Percentiles rank a stretch among this genome's conserved stretches.
These are phyloP conservation scores for Lactarius hengduanensis DNA, from an alignment of 768 basidiomycete species.

Conservation along the genomic window DNA sequence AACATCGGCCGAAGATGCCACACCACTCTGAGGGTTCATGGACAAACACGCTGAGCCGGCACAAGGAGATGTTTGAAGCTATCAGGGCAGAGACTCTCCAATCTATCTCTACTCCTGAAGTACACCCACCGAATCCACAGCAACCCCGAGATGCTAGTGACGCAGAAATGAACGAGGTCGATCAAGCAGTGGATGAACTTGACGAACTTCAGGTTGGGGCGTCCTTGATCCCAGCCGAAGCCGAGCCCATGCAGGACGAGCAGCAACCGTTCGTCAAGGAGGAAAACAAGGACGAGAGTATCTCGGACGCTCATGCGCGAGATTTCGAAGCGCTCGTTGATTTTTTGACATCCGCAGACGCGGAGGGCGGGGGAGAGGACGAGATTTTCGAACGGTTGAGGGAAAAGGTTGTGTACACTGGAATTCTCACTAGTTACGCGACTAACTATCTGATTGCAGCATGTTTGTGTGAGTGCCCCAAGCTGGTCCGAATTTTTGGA, in stretches of 20 bases:
- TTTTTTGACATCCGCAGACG: slow-evolving; percentile 56
- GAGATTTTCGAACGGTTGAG: slow-evolving; percentile 54
- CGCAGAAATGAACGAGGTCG: slow-evolving; percentile 8
- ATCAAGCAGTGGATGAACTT: slow-evolving; percentile 10
- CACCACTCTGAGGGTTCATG: slow-evolving; percentile 56
- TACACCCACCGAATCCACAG: neutral
- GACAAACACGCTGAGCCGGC: slow-evolving; percentile 40
- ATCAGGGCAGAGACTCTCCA: slow-evolving; percentile 36
- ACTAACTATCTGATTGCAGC: slow-evolving; percentile 12
- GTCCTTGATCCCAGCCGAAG: slow-evolving; percentile 10
- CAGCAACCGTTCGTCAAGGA: slow-evolving; percentile 1
- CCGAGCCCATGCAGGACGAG: slow-evolving; percentile 14
- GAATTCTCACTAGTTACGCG: neutral
- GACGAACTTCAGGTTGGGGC: slow-evolving; percentile 22
- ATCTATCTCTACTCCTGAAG: neutral
- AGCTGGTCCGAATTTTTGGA: slow-evolving; percentile 34
- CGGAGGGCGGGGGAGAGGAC: slow-evolving; percentile 46
- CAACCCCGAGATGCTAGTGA: neutral
- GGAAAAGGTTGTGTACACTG: slow-evolving; percentile 39
- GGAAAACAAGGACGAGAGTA: neutral
- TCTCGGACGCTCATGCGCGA: slow-evolving; percentile 26
- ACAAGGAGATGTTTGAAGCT: slow-evolving; percentile 43
- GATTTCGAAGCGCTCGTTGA: slow-evolving; percentile 53
- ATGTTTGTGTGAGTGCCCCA: slow-evolving; percentile 39
- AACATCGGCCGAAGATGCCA: slow-evolving; percentile 47